These are phyloP conservation scores for Zancudomyces culisetae DNA, from an alignment of 371 early-diverging fungal species.

Conservation along the genomic window DNA sequence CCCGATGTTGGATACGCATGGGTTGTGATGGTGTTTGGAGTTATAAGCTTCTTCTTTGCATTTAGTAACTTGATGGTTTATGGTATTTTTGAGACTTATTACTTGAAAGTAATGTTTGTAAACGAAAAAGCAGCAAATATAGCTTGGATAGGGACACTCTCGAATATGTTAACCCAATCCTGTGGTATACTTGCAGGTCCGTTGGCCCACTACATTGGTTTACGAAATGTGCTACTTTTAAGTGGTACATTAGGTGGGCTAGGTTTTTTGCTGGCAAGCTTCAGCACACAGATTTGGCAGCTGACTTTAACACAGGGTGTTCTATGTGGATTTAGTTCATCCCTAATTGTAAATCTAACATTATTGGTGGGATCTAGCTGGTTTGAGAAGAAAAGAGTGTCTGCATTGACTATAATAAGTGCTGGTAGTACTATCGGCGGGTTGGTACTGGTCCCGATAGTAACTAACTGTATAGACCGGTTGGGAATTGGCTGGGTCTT, in stretches of 20 bases:
- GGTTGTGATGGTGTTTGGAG: no score
- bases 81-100: no score
- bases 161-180: neutral
- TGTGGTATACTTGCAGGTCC: slow-evolving; percentile 2
- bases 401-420: neutral
- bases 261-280: slow-evolving; percentile 4
- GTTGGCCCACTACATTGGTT: neutral
- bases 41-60: no score
- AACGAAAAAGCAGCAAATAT: slow-evolving; percentile 6
- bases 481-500: slow-evolving; percentile 34
- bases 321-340: slow-evolving; percentile 21
- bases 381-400: neutral
- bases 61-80: no score
- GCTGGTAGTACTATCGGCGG: slow-evolving; percentile 3
- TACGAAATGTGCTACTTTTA: neutral
- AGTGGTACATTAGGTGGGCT: neutral
- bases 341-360: slow-evolving; percentile 18
- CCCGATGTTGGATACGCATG: no score
- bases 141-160: slow-evolving; percentile 4
- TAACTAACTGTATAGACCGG: slow-evolving; percentile 26
- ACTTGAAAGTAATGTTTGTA: no score
- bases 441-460: slow-evolving; percentile 9
- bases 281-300: slow-evolving; percentile 1
- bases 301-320: slow-evolving; percentile 26
- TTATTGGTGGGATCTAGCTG: slow-evolving; percentile 7